Evolutionary conservation across 441 rosid genomes (phyloP), one percentile per base, ranked within the genome.

Genomic region (Erysimum pusillum): DNA sequence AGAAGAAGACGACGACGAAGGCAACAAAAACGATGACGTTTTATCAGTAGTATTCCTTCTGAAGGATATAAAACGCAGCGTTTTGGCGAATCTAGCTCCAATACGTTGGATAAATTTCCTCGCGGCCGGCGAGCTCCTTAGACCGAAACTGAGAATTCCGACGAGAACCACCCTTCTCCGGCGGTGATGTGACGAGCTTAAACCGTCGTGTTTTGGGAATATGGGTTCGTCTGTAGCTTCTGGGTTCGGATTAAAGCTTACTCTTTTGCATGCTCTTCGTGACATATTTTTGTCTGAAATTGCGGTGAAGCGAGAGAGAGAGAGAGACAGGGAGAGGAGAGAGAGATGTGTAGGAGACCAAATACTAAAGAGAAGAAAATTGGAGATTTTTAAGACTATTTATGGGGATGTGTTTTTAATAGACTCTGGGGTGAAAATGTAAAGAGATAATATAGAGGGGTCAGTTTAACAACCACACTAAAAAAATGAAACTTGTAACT

Each of bases 181-280:
- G 59, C 77, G 68, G 41, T 79, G 84, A 61, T 77, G 57, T 49
- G 53, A 67, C 42, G 80, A 77, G 52, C 60, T 73, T 58, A 83
- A 83, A 9, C 71, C 59, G 2, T 82, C 83, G 12, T 84, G 81
- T 76, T 83, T 89, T 63, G 81, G 82, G 53, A 83, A 78, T 64
- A 85, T 54, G 0, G 82, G 71, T 11, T 74, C 71, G 25, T 69
- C 71, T n/a, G 67, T 69, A 81, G 87, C 69, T 85, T 84, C 56
- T 73, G 49, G 77, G 57, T 87, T 86, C 0, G 93, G 94, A 73
- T 88, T 87, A 86, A 87, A 93, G 68, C 84, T 76, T 60, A 89
- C 97, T 64, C 85, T 73, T 77, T 84, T 90, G 86, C 83, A 82
- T 53, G 85, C 77, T 78, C 62, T 81, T 67, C 79, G 76, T 9